A percentile compares a stretch with the other conserved stretches of the same genome.
Evolutionary conservation across 1,284 basidiomycete species (phyloP).

Genomic region (Trametes versicolor): DNA sequence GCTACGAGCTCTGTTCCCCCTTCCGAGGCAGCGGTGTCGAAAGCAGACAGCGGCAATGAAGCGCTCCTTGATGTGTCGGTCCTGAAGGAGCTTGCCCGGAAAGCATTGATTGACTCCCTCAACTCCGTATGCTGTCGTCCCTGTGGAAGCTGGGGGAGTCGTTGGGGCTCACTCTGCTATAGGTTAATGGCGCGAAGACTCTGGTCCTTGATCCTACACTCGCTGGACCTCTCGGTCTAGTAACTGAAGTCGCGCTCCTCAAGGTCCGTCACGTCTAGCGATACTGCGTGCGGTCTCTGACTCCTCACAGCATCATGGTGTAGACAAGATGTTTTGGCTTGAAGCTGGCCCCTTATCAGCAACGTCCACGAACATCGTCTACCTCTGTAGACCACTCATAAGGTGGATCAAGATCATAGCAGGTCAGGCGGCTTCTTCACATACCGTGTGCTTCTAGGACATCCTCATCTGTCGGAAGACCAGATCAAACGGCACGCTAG

Average conservation of each 20-base stretch:
- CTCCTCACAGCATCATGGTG: constrained; percentile 86
- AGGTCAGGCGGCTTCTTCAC: constrained; percentile 59
- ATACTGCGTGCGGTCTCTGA: not conserved
- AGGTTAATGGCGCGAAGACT: constrained; percentile 96
- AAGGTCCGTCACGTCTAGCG: constrained; percentile 67
- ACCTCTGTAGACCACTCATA: constrained; percentile 91
- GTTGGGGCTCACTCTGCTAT: not conserved
- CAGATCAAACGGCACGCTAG: constrained; percentile 85
- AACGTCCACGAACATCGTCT: constrained; percentile 90
- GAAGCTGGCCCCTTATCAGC: constrained; percentile 88
- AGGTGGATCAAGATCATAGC: constrained; percentile 91
- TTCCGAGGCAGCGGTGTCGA: constrained; percentile 39
- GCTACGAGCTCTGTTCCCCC: constrained; percentile 40
- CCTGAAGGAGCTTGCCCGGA: constrained; percentile 81
- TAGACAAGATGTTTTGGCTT: constrained; percentile 99
- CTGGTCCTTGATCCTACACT: constrained; percentile 91
- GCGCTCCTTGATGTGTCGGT: constrained; percentile 71
- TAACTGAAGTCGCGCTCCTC: constrained; percentile 91
- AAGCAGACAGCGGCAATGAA: constrained; percentile 45
- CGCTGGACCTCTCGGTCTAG: constrained; percentile 91
- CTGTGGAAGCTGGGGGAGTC: constrained; percentile 35
- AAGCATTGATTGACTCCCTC: constrained; percentile 80
- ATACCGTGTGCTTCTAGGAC: constrained; percentile 25
- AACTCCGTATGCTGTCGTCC: constrained; percentile 67
- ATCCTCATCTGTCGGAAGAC: constrained; percentile 58